Conservation (phyloP, 2,329 filamentous ascomycete species). For the Colletotrichum destructivum region DNA sequence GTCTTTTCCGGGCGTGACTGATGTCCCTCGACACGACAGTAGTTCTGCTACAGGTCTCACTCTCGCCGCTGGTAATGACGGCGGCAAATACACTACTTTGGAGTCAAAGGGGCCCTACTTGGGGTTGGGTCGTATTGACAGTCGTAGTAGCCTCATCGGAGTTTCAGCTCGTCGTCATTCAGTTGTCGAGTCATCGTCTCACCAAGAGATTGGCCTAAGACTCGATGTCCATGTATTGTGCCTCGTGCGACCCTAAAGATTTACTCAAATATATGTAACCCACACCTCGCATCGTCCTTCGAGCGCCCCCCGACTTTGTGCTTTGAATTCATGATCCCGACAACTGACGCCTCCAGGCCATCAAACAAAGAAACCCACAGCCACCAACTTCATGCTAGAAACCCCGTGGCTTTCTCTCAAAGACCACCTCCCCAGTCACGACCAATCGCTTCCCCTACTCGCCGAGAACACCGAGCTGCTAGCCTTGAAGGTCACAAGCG, state of each 20-base stretch:
- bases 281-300: not conserved
- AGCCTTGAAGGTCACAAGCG: slow-evolving; percentile 14
- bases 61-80: not conserved
- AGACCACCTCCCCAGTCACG: slow-evolving; percentile 16
- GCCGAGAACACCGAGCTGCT: not conserved
- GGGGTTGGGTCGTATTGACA: not conserved
- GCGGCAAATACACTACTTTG: not conserved
- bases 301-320: not conserved
- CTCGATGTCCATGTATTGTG: no score
- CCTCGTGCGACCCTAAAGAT: no score
- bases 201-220: not conserved
- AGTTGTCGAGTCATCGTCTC: not conserved
- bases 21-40: not conserved
- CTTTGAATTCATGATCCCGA: slow-evolving; percentile 1
- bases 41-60: not conserved
- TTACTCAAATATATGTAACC: not conserved
- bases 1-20: not conserved
- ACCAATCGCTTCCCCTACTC: slow-evolving; percentile 1
- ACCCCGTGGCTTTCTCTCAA: slow-evolving; percentile 13
- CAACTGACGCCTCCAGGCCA: not conserved
- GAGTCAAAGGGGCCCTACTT: not conserved
- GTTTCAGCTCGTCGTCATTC: not conserved
- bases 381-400: slow-evolving; percentile 20
- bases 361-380: slow-evolving; percentile 20
- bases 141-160: not conserved